A percentile compares a stretch with the other conserved stretches of the same genome.
Conservation (phyloP, 179 eudicot species). For the Patellifolia procumbens region DNA sequence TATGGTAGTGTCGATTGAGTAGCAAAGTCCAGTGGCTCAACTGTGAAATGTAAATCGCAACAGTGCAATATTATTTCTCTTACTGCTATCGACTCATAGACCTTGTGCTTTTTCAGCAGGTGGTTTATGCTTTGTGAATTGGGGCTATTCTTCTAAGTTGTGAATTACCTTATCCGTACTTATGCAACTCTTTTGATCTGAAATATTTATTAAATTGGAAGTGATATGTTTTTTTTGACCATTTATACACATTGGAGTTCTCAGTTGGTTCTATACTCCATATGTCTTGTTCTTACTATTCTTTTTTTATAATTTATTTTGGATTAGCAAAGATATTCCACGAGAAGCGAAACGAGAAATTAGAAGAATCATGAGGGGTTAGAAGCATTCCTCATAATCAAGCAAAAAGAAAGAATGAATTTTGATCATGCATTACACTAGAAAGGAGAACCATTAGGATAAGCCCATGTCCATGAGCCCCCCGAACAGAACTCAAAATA, state of each 20-base stretch:
- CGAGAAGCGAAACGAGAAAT: neutral
- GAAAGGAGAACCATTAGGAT: neutral
- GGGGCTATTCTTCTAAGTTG: neutral
- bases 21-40: neutral
- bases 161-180: neutral
- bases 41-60: neutral
- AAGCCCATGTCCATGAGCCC: neutral
- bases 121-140: neutral
- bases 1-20: too few species aligned
- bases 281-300: neutral
- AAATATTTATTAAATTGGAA: neutral
- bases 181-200: neutral
- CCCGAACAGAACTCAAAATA: neutral
- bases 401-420: neutral
- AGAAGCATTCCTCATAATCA: neutral
- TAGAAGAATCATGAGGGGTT: neutral
- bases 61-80: neutral
- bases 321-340: neutral
- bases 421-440: neutral
- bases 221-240: too few species aligned
- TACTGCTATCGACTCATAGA: neutral
- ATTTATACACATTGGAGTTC: neutral
- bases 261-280: too few species aligned
- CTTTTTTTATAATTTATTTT: neutral
- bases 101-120: neutral